Percentiles rank a stretch among this genome's conserved stretches.
phyloP scores from a whole-genome alignment of 768 basidiomycete species.

The Floccularia luteovirens region DNA sequence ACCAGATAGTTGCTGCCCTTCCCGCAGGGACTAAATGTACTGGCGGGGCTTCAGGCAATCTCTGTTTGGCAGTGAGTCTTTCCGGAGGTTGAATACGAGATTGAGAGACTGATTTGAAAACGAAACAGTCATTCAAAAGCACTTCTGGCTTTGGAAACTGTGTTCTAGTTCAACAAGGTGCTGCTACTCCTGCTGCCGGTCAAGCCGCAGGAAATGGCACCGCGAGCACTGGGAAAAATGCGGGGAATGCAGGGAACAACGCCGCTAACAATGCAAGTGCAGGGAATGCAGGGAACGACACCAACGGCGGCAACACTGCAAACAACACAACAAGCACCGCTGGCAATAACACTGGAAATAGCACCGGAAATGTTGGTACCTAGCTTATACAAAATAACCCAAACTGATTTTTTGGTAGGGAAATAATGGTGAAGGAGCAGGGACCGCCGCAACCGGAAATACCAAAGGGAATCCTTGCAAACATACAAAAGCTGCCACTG shows the following conservation, averaged over 20 bases:
- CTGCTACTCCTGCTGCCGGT: background rate
- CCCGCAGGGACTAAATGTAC: constrained; percentile 34
- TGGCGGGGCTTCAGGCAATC: constrained; percentile 26
- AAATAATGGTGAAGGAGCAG: too few relatives aligned
- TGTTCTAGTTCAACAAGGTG: background rate
- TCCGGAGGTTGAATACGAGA: background rate
- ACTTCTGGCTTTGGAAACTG: constrained; percentile 30
- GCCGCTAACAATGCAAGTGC: background rate
- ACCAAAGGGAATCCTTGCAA: too few relatives aligned
- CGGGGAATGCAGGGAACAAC: background rate
- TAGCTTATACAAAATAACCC: too few relatives aligned
- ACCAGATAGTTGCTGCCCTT: constrained; percentile 26
- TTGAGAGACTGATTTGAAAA: background rate
- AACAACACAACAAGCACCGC: background rate
- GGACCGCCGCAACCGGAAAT: too few relatives aligned
- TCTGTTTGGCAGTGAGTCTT: constrained; percentile 28
- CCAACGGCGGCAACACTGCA: background rate
- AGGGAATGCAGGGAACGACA: background rate
- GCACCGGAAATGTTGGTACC: too few relatives aligned
- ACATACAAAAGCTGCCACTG: too few relatives aligned
- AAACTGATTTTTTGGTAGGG: too few relatives aligned
- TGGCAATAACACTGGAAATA: background rate
- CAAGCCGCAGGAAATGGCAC: background rate
- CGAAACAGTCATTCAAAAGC: constrained; percentile 26
- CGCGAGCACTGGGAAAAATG: background rate